A percentile compares a stretch with the other conserved stretches of the same genome.
Evolutionary conservation across 2,329 filamentous ascomycete species (phyloP).

Genomic region (Dactylellina leptospora): DNA sequence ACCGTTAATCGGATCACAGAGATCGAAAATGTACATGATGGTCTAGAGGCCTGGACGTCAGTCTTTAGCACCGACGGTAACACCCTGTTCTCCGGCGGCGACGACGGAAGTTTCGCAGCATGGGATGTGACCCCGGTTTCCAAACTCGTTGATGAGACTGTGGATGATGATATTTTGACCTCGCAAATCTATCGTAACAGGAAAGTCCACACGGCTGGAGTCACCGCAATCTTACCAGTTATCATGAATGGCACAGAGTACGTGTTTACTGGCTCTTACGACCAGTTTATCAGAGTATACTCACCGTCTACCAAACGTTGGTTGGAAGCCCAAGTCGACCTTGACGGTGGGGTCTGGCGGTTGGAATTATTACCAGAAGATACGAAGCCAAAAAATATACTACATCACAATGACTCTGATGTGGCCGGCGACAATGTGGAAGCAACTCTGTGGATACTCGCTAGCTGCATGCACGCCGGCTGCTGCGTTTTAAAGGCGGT

Average conservation of each 20-base stretch:
- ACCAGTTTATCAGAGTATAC: conserved; percentile 79
- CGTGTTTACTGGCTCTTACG: conserved; percentile 87
- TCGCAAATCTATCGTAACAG: conserved; percentile 16
- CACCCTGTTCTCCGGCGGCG: conserved; percentile 41
- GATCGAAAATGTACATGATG: conserved; percentile 16
- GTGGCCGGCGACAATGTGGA: neutral
- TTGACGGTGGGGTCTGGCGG: conserved; percentile 88
- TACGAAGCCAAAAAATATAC: conserved; percentile 51
- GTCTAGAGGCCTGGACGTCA: conserved; percentile 45
- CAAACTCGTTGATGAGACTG: neutral
- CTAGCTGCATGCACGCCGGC: conserved; percentile 94
- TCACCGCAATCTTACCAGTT: conserved; percentile 46
- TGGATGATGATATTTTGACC: neutral
- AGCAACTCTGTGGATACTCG: conserved; percentile 69
- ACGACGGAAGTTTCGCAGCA: conserved; percentile 39
- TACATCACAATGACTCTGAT: neutral
- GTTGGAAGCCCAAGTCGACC: conserved; percentile 70
- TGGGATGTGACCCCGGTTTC: conserved; percentile 15
- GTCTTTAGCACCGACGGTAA: conserved; percentile 30
- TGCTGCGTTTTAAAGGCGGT: conserved; percentile 70
- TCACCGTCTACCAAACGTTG: conserved; percentile 61
- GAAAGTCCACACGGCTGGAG: conserved; percentile 32
- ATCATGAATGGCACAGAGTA: conserved; percentile 17
- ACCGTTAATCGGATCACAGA: conserved; percentile 4
- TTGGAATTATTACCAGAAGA: conserved; percentile 65